Evolutionary conservation across 768 basidiomycete genomes (phyloP), one percentile per base, ranked within the genome.

Genomic region (Mycena galericulata): DNA sequence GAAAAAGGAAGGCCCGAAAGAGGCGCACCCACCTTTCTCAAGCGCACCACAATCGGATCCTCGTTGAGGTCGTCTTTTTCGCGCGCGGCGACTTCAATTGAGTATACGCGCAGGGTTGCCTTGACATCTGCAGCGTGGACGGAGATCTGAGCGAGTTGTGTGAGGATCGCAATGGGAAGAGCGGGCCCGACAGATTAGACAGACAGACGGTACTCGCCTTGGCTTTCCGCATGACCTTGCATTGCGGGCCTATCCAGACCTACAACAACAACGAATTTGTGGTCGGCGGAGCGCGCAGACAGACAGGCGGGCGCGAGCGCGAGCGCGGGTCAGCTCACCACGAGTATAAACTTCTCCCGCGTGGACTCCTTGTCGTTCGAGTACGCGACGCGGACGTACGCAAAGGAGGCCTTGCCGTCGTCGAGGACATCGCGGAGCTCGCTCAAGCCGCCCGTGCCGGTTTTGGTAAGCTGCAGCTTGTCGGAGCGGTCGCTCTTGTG

Each of bases 81-180:
- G 58, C 87, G 86, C 38, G 96, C 96, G 17, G 94, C 86, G 64
- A 98, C 94, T 74, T 98, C 95, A 75, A 98, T 92, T 57, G 94
- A 94, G 82, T 86, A 96, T 45, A 84, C 87, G 69, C 89, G 87
- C 73, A 98, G 80, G 63, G 92, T 90, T 51, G 81, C 76, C 83
- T 98, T 97, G 80, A 98, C 95, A 81, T 95, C 91, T 71, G 93
- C 92, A 27, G 90, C 76, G 76, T 98, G 96, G 4, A 98, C 96
- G 65, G 96, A 97, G 75, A 97, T 93, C 95, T 97, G 73, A 41
- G 75, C 34, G 58, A 65, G 53, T 57, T 69, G 73, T 72, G 49
- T 74, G 75, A 72, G 76, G 75, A 79, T 77, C 79, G 75, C 72
- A 60, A 75, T 24, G 70, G 67, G 72, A 73, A 65, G 58, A 60